Evolutionary conservation across 2,329 filamentous ascomycete genomes (phyloP), one percentile per base, ranked within the genome.

Genomic region (Exophiala xenobiotica): DNA sequence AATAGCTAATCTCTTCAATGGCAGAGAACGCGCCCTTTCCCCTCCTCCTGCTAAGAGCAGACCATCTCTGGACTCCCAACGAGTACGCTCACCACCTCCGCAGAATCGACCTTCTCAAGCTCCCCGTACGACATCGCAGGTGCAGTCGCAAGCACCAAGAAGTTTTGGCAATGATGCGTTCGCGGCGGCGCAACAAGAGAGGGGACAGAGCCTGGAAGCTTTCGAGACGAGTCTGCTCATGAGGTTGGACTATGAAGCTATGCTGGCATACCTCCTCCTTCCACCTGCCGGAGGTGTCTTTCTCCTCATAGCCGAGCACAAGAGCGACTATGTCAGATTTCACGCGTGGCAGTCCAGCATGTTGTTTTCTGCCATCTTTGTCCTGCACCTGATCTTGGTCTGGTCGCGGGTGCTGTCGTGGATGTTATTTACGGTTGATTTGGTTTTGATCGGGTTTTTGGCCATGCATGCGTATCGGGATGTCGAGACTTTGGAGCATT

Each of bases 281-380:
- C 93, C 93, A 56, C 93, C 93, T 1, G 78, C 91, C 0, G 93
- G 92, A 2, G 88, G 87, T 2, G 88, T 96, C 20, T 69, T 96
- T 60, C 71, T 99, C 62, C 71, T 99, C 60, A 80, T 97, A 38
- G 68, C 92, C 57, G 93, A 99, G 78, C 83, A 91, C 66, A 93
- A 96, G 75, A 96, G 90, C 66, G 93, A 99, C 72, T 99, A 96
- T 70, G 93, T 99, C 51, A 81, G 93, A 58, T 97, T 97, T 63
- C 93, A 99, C 70, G 93, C 93, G 6, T 99, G 93, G 92, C 93
- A 99, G 72, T 88, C 87, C 5, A 85, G 86, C 58, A 76, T 96
- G 64, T 70, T 95, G 2, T 96, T 96, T 68, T 86, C 88, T 0
- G 80, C 80, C 42, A 67, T 82, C 31, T 82, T 82, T 61, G 76